These are phyloP conservation scores for Leccinum obscurum DNA, from an alignment of 768 basidiomycete species.

Conservation along the genomic window DNA sequence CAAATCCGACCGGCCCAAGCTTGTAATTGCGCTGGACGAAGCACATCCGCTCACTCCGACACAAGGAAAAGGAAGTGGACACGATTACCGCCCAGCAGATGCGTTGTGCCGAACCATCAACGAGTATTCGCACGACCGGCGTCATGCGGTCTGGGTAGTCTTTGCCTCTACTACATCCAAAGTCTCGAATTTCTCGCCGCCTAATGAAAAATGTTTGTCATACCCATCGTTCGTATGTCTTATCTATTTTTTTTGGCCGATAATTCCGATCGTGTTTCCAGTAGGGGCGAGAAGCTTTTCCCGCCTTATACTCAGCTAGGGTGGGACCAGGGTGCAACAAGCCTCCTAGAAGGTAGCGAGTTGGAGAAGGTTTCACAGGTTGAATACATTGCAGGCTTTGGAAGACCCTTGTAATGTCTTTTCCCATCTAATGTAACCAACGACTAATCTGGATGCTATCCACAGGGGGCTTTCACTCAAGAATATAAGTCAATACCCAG, in stretches of 20 bases:
- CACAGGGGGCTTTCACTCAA: conserved; percentile 14
- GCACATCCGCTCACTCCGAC: background rate
- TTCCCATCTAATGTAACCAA: too few species aligned
- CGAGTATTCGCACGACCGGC: background rate
- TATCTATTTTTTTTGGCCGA: background rate
- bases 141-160: background rate
- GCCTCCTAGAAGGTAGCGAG: background rate
- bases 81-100: background rate
- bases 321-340: background rate
- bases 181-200: background rate
- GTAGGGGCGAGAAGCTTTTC: background rate
- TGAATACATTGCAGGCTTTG: background rate
- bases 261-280: background rate
- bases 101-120: background rate
- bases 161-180: background rate
- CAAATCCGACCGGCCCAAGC: background rate
- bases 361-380: background rate
- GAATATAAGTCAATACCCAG: background rate
- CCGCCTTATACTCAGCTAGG: background rate
- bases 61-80: background rate
- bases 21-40: background rate
- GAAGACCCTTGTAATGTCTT: background rate
- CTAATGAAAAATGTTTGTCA: background rate
- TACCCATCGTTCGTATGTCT: background rate
- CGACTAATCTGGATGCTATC: background rate